A percentile compares a stretch with the other conserved stretches of the same genome.
phyloP scores from a whole-genome alignment of 345 rosid genomes.

The Raphanus raphanistrum region DNA sequence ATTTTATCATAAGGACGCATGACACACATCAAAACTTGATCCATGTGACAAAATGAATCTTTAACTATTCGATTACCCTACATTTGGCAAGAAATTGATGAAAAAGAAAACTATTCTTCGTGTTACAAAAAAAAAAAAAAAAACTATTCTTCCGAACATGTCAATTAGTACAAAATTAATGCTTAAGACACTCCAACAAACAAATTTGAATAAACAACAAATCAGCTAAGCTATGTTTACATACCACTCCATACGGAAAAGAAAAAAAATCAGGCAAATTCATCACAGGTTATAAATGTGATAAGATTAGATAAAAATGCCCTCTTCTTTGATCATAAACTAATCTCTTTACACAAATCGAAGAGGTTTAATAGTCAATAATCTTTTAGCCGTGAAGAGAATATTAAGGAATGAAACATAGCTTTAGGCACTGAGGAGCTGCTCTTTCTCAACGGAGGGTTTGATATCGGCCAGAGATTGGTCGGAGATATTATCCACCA shows the following conservation, averaged over 20 bases:
- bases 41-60: not conserved
- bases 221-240: slow-evolving; percentile 33
- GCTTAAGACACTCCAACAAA: not conserved
- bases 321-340: slow-evolving; percentile 20
- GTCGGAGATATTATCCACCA: slow-evolving; percentile 39
- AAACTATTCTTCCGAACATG: not conserved
- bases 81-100: not conserved
- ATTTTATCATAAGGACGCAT: not conserved
- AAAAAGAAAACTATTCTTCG: not conserved
- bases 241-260: slow-evolving; percentile 20
- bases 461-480: slow-evolving; percentile 39
- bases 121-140: too few relatives aligned
- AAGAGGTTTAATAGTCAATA: slow-evolving; percentile 31
- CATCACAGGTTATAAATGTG: slow-evolving; percentile 37
- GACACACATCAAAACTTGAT: not conserved
- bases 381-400: slow-evolving; percentile 9
- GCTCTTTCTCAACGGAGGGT: slow-evolving; percentile 40
- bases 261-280: slow-evolving; percentile 31
- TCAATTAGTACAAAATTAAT: not conserved
- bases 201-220: not conserved
- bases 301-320: slow-evolving; percentile 26
- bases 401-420: not conserved
- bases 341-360: slow-evolving; percentile 25
- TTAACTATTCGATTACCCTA: slow-evolving; percentile 11
- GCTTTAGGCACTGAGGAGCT: slow-evolving; percentile 35